A percentile compares a stretch with the other conserved stretches of the same genome.
These are phyloP conservation scores for Astrocystis sublimbata DNA, from an alignment of 495 filamentous ascomycete genomes.

Conservation along the genomic window DNA sequence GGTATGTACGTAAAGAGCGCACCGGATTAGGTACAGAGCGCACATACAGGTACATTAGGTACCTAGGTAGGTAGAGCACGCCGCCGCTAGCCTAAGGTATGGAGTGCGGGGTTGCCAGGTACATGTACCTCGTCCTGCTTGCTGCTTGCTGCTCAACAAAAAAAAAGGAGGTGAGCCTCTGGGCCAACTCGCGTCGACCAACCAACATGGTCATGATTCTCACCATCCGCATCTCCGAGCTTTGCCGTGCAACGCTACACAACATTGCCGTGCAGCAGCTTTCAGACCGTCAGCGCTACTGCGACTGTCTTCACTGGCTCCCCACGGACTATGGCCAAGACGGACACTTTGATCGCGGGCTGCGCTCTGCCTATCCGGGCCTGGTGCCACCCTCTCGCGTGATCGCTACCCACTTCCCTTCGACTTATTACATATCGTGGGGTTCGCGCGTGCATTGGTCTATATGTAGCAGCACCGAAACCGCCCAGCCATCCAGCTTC, in stretches of 20 bases:
- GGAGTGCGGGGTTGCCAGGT: constrained; percentile 14
- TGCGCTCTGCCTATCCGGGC: not conserved
- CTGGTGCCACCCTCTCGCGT: not conserved
- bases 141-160: too few species aligned
- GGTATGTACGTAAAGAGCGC: too few species aligned
- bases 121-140: too few species aligned
- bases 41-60: too few species aligned
- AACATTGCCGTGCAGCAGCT: not conserved
- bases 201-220: not conserved
- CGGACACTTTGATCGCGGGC: too few species aligned
- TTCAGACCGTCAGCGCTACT: not conserved
- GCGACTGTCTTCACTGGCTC: not conserved
- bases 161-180: too few species aligned
- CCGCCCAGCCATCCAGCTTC: constrained; percentile 17
- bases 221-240: constrained; percentile 12
- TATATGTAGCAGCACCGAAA: constrained; percentile 10
- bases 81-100: too few species aligned
- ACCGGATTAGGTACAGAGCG: too few species aligned
- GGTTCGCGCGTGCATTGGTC: constrained; percentile 13
- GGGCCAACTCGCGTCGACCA: too few species aligned
- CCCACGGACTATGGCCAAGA: too few species aligned
- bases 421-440: constrained; percentile 6
- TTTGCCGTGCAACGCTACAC: not conserved
- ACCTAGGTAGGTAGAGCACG: too few species aligned
- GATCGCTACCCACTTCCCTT: not conserved